phyloP scores from a whole-genome alignment of 2,329 filamentous ascomycete genomes.

The Pseudocercospora crystallina region DNA sequence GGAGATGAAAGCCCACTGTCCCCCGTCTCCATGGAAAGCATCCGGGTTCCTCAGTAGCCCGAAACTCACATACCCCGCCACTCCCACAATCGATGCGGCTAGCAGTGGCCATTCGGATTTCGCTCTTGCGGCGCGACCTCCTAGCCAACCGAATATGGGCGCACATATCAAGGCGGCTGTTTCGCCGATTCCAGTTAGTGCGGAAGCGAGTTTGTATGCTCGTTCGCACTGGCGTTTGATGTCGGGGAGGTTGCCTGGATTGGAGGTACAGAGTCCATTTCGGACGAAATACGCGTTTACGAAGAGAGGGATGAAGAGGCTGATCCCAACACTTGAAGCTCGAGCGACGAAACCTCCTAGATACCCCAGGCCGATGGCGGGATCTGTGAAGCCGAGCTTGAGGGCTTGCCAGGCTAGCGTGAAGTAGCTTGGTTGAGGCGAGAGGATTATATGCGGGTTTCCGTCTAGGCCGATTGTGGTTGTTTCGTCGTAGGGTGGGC shows the following conservation, averaged over 20 bases:
- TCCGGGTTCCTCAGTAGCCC: slow-evolving; percentile 77
- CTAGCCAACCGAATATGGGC: slow-evolving; percentile 81
- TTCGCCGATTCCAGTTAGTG: slow-evolving; percentile 86
- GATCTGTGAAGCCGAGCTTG: slow-evolving; percentile 68
- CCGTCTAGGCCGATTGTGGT: slow-evolving; percentile 26
- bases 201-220: slow-evolving; percentile 84
- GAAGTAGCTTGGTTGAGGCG: slow-evolving; percentile 57
- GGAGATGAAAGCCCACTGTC: slow-evolving; percentile 58
- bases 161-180: slow-evolving; percentile 80
- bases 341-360: slow-evolving; percentile 92
- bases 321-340: slow-evolving; percentile 92
- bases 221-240: slow-evolving; percentile 81
- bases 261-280: slow-evolving; percentile 70
- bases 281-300: slow-evolving; percentile 87
- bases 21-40: slow-evolving; percentile 63
- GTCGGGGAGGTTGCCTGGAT: slow-evolving; percentile 50
- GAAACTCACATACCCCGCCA: slow-evolving; percentile 75
- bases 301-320: slow-evolving; percentile 88
- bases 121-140: slow-evolving; percentile 60
- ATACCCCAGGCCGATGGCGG: slow-evolving; percentile 81
- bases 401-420: slow-evolving; percentile 44
- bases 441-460: slow-evolving; percentile 25
- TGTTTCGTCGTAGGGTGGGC: slow-evolving; percentile 33
- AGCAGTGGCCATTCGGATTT: slow-evolving; percentile 68
- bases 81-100: slow-evolving; percentile 68